Base-by-base conservation (phyloP, 2,329 filamentous ascomycete genomes). In the Alternaria incomplexa region DNA sequence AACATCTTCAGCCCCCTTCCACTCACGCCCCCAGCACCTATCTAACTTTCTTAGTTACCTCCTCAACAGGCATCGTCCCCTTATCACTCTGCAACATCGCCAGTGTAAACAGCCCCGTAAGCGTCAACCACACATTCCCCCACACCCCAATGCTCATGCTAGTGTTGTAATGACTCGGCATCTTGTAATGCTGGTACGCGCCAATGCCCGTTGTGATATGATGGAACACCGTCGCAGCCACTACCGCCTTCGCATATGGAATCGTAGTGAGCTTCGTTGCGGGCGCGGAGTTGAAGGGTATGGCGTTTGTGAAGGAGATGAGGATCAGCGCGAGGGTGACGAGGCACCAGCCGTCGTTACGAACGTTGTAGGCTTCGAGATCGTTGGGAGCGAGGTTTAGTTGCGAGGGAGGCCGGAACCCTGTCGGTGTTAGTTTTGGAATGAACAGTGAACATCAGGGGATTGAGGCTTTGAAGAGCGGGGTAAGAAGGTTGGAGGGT, bases 261-360 rank as follows among this genome's bases (percentile, higher is more conserved):
- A 70, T 57, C 2, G 61, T 30, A 0, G 60, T 56, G 6, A 53
- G 51, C 43, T 40, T 55, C 3, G 56, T 54, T 12, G 52, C 53
- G 9, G 60, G 30, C n/a, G 60, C 30, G 3, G 67, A 56, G 6
- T 62, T 47, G 6, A 68, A 63, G 1, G 71, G 69, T 6, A 73
- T 65, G 22, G 71, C 70, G 46, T 69, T 71, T 23, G 65, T 71
- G 10, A 73, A 67, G 15, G 64, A 65, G n/a, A 73, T 12, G 7
- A 73, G 64, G 47, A 73, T 69, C 25, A 72, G 52, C 15, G 70
- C 68, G 13, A 73, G 71, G 8, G 71, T 73, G 15, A 73, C 32
- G n/a, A 73, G 68, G 47, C 70, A 73, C 71, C 70, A 73, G 22
- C 71, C 71, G 22, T 73, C 71, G 47, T 65, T 72, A 56, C 66